Base-by-base conservation (phyloP, 306 rosid species). In the Senna siamea region DNA sequence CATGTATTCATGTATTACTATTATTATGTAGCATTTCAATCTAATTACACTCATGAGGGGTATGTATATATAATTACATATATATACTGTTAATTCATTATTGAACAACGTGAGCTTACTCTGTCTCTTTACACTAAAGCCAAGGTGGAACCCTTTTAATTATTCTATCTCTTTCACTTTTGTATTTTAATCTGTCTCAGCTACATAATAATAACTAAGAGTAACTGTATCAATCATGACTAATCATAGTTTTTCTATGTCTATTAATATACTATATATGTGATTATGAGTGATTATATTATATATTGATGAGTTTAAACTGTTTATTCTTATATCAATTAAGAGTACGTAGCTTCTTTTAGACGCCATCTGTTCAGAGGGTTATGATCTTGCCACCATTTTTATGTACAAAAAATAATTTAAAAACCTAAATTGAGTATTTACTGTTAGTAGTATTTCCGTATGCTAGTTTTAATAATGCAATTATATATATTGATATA, bases 101-200 rank as follows among this genome's bases (percentile, higher is more conserved):
- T 87, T 77, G 87, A 81, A 81, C 80, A 89, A 89, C 90, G 88
- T 87, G 96, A 79, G 72, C 78, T 81, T 76, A 87, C 58, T 74
- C 92, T 87, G 94, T 89, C 90, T 78, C 8, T 37, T 75, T 77
- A 81, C 88, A 55, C 87, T 83, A 73, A 86, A 75, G 85, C 91
- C 95, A 82, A 89, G 80, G 88, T 77, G 87, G 81, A 79, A 87
- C 67, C 80, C 7, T 22, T 78, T 38, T 78, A 69, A 52, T 70
- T 58, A 40, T 56, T 55, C 54, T 55, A 10, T 65, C 44, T 13
- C 41, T 40, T 54, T 37, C 4, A 37, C 40, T 37, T 32, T 51
- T 56, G 18, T 66, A 66, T 80, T 74, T 60, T 76, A 41, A 59
- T 68, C 66, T 30, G 54, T 50, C 35, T 30, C 32, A 48, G 59